These are phyloP conservation scores for Coniophora puteana DNA, from an alignment of 1,284 basidiomycete species.

Conservation along the genomic window DNA sequence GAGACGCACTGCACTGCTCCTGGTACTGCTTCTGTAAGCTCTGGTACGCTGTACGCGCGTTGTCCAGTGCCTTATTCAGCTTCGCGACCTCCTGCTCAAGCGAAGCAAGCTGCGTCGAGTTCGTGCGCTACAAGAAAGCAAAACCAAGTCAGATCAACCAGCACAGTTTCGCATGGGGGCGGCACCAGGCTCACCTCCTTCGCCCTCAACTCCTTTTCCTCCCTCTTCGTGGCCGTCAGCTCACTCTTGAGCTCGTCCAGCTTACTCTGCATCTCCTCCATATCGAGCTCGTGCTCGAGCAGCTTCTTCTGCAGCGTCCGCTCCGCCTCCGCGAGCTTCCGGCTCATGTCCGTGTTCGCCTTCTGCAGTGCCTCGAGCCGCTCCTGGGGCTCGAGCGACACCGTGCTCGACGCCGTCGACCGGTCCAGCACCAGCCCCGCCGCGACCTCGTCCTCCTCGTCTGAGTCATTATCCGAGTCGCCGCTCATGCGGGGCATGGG, in stretches of 20 bases:
- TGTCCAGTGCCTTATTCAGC: constrained; percentile 68
- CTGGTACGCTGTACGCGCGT: constrained; percentile 63
- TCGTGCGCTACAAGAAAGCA: constrained; percentile 44
- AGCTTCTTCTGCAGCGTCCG: constrained; percentile 61
- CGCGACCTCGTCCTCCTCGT: constrained; percentile 51
- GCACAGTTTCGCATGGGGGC: not conserved
- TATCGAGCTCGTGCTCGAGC: constrained; percentile 69
- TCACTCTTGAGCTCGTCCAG: constrained; percentile 75
- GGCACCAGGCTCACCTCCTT: constrained; percentile 60
- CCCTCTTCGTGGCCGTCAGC: constrained; percentile 70
- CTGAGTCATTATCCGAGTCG: constrained; percentile 39
- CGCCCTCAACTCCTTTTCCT: constrained; percentile 83
- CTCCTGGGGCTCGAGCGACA: constrained; percentile 62
- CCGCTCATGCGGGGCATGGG: constrained; percentile 33
- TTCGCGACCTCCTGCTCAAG: constrained; percentile 79
- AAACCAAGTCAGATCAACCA: constrained; percentile 9
- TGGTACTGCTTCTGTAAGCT: constrained; percentile 81
- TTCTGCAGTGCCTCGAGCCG: constrained; percentile 66
- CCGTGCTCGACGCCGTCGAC: constrained; percentile 50
- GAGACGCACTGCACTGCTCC: constrained; percentile 72
- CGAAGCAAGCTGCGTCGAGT: constrained; percentile 57
- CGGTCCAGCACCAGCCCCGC: constrained; percentile 59
- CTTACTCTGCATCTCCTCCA: constrained; percentile 69
- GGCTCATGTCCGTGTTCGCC: constrained; percentile 67
- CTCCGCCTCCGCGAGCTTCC: constrained; percentile 73